Conservation (phyloP, 1,284 basidiomycete species). For the Cryptococcus wingfieldii region DNA sequence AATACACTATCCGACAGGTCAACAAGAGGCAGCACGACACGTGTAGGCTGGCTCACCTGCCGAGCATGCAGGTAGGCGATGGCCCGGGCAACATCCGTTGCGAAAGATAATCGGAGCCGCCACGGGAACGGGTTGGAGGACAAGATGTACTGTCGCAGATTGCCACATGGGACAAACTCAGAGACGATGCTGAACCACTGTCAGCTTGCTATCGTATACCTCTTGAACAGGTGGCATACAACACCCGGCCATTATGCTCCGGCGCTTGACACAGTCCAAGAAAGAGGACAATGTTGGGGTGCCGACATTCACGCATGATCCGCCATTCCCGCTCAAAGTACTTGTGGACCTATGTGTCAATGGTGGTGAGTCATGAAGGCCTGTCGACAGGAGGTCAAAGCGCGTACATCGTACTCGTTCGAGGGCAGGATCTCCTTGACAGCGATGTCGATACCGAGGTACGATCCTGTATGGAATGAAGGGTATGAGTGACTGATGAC, state of each 20-base stretch:
- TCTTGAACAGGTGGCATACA: slow-evolving; percentile 26
- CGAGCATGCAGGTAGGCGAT: slow-evolving; percentile 96
- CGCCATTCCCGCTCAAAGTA: slow-evolving; percentile 98
- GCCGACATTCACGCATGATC: slow-evolving; percentile 82
- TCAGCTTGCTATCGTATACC: not conserved
- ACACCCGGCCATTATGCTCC: slow-evolving; percentile 72
- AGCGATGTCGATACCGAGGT: slow-evolving; percentile 91
- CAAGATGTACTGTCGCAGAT: slow-evolving; percentile 82
- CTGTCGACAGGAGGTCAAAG: not conserved
- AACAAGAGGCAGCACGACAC: not conserved
- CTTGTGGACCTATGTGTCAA: slow-evolving; percentile 62
- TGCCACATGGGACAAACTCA: slow-evolving; percentile 69
- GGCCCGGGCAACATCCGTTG: slow-evolving; percentile 86
- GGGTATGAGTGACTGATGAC: not conserved
- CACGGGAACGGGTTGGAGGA: slow-evolving; percentile 71
- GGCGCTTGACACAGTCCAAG: slow-evolving; percentile 88
- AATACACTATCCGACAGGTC: slow-evolving; percentile 46
- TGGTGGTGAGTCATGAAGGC: not conserved
- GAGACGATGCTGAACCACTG: slow-evolving; percentile 61
- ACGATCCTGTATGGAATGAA: slow-evolving; percentile 58
- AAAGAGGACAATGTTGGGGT: slow-evolving; percentile 91
- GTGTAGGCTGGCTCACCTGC: slow-evolving; percentile 50
- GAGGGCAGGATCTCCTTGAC: slow-evolving; percentile 92
- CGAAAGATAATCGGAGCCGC: slow-evolving; percentile 86
- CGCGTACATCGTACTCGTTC: slow-evolving; percentile 69